Percentiles rank a stretch among this genome's conserved stretches.
Conservation (phyloP, 1,284 basidiomycete species). For the Quambalaria eucalypti region DNA sequence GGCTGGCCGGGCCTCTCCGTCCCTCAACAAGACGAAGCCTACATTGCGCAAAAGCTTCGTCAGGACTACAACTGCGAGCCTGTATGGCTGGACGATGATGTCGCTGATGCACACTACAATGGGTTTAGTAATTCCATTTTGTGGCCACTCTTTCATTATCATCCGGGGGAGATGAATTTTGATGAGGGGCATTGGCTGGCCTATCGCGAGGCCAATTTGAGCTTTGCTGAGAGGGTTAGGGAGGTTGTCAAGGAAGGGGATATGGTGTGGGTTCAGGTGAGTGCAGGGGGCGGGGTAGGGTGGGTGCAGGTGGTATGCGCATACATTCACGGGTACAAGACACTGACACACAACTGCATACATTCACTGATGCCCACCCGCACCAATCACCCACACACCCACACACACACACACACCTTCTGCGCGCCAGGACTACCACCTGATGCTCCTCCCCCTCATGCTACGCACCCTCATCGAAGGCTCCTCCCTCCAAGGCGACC, state of each 20-base stretch:
- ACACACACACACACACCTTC: neutral
- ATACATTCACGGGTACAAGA: no score
- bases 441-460: conserved; percentile 95
- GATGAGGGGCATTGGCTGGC: conserved; percentile 97
- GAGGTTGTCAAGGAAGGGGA: conserved; percentile 64
- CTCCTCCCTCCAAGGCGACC: conserved; percentile 49
- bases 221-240: conserved; percentile 80
- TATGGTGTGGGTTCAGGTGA: conserved; percentile 78
- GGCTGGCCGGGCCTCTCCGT: conserved; percentile 45
- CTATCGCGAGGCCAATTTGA: conserved; percentile 90
- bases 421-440: conserved; percentile 44
- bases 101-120: conserved; percentile 96
- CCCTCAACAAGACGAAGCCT: conserved; percentile 26
- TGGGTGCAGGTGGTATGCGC: no score
- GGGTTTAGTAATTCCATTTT: conserved; percentile 97
- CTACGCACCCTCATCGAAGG: conserved; percentile 73
- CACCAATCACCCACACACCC: neutral
- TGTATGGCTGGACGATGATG: conserved; percentile 91
- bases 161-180: conserved; percentile 75
- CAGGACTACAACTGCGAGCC: conserved; percentile 95
- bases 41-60: conserved; percentile 58
- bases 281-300: no score
- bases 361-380: neutral
- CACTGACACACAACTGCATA: no score
- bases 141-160: conserved; percentile 98